Percentiles rank a stretch among this genome's conserved stretches.
Conservation (phyloP, 768 basidiomycete genomes). For the Trametes coccinea region DNA sequence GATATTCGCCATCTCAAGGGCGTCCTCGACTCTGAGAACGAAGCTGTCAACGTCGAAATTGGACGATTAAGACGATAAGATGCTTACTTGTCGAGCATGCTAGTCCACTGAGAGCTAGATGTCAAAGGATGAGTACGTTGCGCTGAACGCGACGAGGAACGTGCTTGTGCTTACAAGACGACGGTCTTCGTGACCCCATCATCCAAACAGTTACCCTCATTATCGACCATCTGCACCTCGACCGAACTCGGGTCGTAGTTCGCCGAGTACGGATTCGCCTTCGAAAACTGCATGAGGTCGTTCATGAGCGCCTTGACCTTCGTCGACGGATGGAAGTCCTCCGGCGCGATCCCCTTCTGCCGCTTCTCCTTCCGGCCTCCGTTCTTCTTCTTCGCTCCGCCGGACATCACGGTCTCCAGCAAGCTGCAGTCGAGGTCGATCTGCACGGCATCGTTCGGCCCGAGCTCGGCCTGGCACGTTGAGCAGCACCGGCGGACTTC, state of each 20-base stretch:
- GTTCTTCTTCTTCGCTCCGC: conserved; percentile 64
- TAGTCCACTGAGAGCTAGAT: conserved; percentile 88
- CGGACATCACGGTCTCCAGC: conserved; percentile 30
- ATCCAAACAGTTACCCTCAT: conserved; percentile 67
- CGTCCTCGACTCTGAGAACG: conserved; percentile 75
- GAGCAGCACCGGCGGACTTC: conserved; percentile 68
- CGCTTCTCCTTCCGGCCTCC: conserved; percentile 65
- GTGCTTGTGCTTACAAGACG: conserved; percentile 74
- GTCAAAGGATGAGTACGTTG: conserved; percentile 1
- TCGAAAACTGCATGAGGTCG: conserved; percentile 82
- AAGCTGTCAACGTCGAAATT: not conserved
- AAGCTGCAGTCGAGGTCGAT: conserved; percentile 60
- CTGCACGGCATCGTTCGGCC: conserved; percentile 77
- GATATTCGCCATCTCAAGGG: conserved; percentile 78
- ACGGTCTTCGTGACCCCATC: conserved; percentile 84
- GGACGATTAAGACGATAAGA: not conserved
- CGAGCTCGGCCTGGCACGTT: conserved; percentile 71
- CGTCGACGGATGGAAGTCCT: conserved; percentile 76
- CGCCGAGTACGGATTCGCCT: conserved; percentile 78
- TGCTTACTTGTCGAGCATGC: conserved; percentile 86
- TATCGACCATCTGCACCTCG: conserved; percentile 78
- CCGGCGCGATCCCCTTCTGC: conserved; percentile 49
- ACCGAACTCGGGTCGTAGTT: conserved; percentile 81
- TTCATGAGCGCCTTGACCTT: conserved; percentile 83
- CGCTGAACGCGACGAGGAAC: conserved; percentile 9